Evolutionary conservation across 2,329 filamentous ascomycete genomes (phyloP).

Genomic region (Aspergillus awamori): DNA sequence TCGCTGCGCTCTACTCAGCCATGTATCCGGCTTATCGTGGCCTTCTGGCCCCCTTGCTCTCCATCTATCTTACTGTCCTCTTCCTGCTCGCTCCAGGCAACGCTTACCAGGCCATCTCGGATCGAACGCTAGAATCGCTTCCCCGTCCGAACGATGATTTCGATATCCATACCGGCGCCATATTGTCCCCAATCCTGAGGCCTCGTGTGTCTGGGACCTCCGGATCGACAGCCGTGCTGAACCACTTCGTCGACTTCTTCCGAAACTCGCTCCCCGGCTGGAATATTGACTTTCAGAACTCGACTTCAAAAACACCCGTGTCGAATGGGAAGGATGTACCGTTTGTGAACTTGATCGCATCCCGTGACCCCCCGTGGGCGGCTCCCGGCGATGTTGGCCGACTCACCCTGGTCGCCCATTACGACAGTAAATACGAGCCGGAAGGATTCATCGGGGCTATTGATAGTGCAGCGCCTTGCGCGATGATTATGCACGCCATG

Average conservation of each 20-base stretch:
- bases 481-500: constrained; percentile 86
- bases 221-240: constrained; percentile 71
- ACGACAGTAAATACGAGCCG: constrained; percentile 80
- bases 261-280: constrained; percentile 72
- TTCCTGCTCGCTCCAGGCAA: constrained; percentile 28
- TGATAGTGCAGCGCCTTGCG: constrained; percentile 92
- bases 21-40: constrained; percentile 36
- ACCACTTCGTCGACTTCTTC: constrained; percentile 87
- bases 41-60: constrained; percentile 29
- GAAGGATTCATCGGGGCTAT: constrained; percentile 89
- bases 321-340: constrained; percentile 72
- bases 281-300: constrained; percentile 84
- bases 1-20: constrained; percentile 8
- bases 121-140: constrained; percentile 71
- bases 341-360: constrained; percentile 84
- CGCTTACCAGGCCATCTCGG: constrained; percentile 68
- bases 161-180: constrained; percentile 71
- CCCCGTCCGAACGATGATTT: constrained; percentile 75
- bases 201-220: constrained; percentile 86
- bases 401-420: constrained; percentile 88
- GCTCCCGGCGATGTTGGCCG: constrained; percentile 73
- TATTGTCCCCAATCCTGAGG: constrained; percentile 84
- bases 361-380: constrained; percentile 84
- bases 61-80: constrained; percentile 29
- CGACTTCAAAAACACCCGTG: constrained; percentile 78